These are phyloP conservation scores for Amanita phalloides DNA, from an alignment of 768 basidiomycete genomes.

Conservation along the genomic window DNA sequence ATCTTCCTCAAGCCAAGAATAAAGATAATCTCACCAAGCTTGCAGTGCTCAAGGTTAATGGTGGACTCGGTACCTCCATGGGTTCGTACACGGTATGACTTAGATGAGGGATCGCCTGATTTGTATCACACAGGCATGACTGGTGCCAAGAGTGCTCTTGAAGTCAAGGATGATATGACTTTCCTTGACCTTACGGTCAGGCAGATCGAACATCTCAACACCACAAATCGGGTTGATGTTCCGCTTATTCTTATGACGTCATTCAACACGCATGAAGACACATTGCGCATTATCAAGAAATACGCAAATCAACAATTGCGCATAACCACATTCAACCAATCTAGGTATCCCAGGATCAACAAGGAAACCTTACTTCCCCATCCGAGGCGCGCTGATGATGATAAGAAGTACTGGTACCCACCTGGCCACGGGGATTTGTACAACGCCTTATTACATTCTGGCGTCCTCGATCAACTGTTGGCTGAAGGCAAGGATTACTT, in stretches of 20 bases:
- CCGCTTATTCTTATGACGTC: constrained; percentile 99
- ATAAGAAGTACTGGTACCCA: constrained; percentile 94
- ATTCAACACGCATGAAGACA: constrained; percentile 97
- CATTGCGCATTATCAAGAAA: constrained; percentile 93
- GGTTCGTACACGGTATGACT: constrained; percentile 24
- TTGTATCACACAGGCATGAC: constrained; percentile 48
- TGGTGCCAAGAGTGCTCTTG: constrained; percentile 86
- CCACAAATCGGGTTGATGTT: constrained; percentile 72
- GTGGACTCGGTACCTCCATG: constrained; percentile 88
- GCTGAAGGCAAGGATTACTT: constrained; percentile 93
- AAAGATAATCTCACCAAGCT: constrained; percentile 77
- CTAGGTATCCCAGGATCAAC: constrained; percentile 86
- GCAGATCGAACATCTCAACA: constrained; percentile 95
- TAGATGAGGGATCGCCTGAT: neutral
- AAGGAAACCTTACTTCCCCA: constrained; percentile 83
- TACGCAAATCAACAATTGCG: constrained; percentile 92
- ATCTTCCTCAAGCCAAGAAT: constrained; percentile 50
- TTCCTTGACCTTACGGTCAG: constrained; percentile 92
- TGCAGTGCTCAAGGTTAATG: constrained; percentile 92
- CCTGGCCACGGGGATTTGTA: constrained; percentile 96
- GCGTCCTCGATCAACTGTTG: constrained; percentile 82
- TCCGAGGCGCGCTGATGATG: constrained; percentile 65
- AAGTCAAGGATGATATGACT: constrained; percentile 96
- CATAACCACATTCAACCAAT: constrained; percentile 90
- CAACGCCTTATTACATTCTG: constrained; percentile 84